Evolutionary conservation across 768 basidiomycete species (phyloP).

Genomic region (Serendipita vermifera): DNA sequence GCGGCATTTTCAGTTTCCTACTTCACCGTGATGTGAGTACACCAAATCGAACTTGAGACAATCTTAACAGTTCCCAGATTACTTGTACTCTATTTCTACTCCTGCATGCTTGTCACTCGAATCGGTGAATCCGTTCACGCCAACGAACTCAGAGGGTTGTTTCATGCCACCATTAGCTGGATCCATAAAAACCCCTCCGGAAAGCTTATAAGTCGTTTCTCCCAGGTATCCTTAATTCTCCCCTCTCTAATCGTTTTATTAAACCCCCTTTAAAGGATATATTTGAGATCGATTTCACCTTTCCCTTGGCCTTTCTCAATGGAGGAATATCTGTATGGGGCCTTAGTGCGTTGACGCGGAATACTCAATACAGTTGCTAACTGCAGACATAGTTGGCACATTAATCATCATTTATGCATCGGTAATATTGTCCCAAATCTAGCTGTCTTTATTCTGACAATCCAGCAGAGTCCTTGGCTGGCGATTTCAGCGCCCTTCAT

Average conservation of each 20-base stretch:
- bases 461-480: conserved; percentile 9
- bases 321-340: not conserved
- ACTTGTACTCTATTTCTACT: not conserved
- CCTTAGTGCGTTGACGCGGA: not conserved
- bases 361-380: not conserved
- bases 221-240: too few species aligned
- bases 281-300: conserved; percentile 6
- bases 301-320: conserved; percentile 5
- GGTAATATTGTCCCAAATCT: too few species aligned
- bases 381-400: not conserved
- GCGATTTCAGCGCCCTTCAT: conserved; percentile 8
- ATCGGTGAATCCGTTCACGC: not conserved
- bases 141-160: not conserved
- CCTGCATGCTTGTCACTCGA: not conserved
- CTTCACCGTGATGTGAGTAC: not conserved
- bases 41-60: not conserved
- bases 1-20: not conserved
- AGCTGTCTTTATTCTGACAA: too few species aligned
- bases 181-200: not conserved
- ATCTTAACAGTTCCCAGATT: too few species aligned
- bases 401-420: conserved; percentile 9
- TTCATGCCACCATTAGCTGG: not conserved
- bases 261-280: not conserved
- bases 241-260: too few species aligned
- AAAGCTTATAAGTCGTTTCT: not conserved